Evolutionary conservation across 139 green algal genomes (phyloP), one percentile per base, ranked within the genome.

Genomic region (Coelastrella sp.): DNA sequence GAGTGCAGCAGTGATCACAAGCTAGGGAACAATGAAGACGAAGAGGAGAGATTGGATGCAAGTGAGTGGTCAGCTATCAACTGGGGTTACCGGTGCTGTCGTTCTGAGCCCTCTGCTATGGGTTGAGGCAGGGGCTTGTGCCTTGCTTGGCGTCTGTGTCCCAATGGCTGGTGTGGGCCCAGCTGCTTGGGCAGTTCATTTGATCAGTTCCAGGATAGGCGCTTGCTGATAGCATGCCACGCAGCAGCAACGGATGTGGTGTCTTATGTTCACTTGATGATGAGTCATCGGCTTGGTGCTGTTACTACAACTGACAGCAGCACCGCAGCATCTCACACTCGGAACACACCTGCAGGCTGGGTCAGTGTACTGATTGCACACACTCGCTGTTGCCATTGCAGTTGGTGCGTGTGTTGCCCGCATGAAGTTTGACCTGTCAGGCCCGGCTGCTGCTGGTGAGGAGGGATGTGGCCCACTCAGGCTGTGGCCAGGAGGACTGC

Each of bases 401-500:
- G 82, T 76, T 90, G 88, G 83, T 68, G 73, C 88, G 13, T 57
- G 22, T 8, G 54, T 90, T 7, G 86, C 86, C 5, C 86, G 75
- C 11, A 13, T 86, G 23, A 85, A 59, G 32, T 80, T 90, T 71
- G 86, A 90, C 64, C 54, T 90, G 60, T 86, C 86, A 23, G 86
- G 86, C 3, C 86, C 86, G 4, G 54, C 32, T n/a, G 17, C 6
- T 4, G 14, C 23, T 14, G 80, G 68, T 32, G 80, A 91, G 65
- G 10, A 60, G 11, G 90, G 90, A 54, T 78, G 80, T 22, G 91
- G 87, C 11, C 86, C 85, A 7, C 90, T 91, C 68, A 59, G 90
- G 61, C n/a, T 80, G 54, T 92, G 90, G 90, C 90, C 90, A 16
- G 90, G 90, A 57, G 90, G 90, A 13, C 79, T 92, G 85, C 85